These are phyloP conservation scores for Boeremia exigua DNA, from an alignment of 2,329 filamentous ascomycete species.

Conservation along the genomic window DNA sequence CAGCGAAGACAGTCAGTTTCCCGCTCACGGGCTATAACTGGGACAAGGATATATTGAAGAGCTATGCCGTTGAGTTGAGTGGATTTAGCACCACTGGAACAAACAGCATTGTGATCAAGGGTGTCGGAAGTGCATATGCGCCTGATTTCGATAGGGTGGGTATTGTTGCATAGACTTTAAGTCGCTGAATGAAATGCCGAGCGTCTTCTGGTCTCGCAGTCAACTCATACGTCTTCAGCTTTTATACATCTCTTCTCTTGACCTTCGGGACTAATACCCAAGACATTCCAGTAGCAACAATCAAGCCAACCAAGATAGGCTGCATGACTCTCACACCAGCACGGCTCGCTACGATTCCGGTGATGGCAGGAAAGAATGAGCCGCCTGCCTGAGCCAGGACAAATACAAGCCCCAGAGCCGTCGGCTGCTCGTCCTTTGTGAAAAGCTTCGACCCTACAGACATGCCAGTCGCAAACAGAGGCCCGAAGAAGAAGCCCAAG, in stretches of 20 bases:
- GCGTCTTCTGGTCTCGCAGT: not conserved
- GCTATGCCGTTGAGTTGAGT: conserved; percentile 23
- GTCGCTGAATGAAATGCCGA: too few species aligned
- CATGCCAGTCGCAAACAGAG: conserved; percentile 64
- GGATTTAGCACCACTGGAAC: conserved; percentile 25
- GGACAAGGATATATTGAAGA: conserved; percentile 21
- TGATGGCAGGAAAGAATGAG: conserved; percentile 62
- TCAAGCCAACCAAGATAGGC: conserved; percentile 26
- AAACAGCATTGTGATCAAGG: conserved; percentile 25
- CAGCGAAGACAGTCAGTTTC: conserved; percentile 26
- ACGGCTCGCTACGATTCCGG: conserved; percentile 56
- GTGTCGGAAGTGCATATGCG: conserved; percentile 14
- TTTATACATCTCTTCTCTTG: not conserved
- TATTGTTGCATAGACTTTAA: conserved; percentile 13
- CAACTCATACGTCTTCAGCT: not conserved
- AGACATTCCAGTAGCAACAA: conserved; percentile 12
- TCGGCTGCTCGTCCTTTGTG: conserved; percentile 53
- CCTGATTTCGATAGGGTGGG: conserved; percentile 26
- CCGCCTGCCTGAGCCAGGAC: conserved; percentile 64
- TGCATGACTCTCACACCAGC: conserved; percentile 31
- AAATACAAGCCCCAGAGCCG: conserved; percentile 62
- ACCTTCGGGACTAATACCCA: not conserved
- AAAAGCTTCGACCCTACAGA: conserved; percentile 62
- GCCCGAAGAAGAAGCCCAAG: conserved; percentile 64
- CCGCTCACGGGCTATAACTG: conserved; percentile 28